Evolutionary conservation across 768 basidiomycete genomes (phyloP).

Genomic region (Termitomyces sp.): DNA sequence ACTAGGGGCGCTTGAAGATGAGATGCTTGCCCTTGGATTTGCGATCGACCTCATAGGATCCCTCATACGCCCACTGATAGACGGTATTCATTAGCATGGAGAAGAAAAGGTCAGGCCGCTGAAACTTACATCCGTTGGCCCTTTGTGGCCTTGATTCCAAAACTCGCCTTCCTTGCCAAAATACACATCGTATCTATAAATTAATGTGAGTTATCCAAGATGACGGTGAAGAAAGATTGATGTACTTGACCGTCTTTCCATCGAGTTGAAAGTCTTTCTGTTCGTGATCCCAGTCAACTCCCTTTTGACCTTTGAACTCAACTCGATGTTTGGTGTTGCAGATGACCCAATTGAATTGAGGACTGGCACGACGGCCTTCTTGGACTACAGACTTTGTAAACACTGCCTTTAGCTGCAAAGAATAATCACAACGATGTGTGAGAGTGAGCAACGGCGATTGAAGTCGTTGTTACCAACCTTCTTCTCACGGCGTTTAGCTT

Average conservation of each 20-base stretch:
- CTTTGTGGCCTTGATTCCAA: not conserved
- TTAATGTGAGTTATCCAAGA: not conserved
- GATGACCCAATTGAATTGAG: conserved; percentile 16
- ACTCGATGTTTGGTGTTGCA: conserved; percentile 18
- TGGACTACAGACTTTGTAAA: conserved; percentile 4
- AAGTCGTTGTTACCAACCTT: not conserved
- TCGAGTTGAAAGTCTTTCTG: conserved; percentile 18
- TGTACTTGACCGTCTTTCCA: not conserved
- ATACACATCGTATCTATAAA: not conserved
- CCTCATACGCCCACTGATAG: not conserved
- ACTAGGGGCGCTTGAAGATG: not conserved
- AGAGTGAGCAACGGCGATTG: no score
- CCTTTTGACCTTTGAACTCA: conserved; percentile 16
- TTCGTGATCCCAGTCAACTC: conserved; percentile 21
- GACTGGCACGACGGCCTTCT: not conserved
- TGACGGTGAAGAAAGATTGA: not conserved
- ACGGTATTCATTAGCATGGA: not conserved
- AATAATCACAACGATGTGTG: not conserved
- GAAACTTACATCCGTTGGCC: not conserved
- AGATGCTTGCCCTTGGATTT: not conserved
- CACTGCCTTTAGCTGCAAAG: not conserved
- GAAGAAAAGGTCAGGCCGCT: not conserved
- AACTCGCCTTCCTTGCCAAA: not conserved
- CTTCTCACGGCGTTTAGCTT: not conserved
- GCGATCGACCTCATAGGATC: not conserved